Conservation (phyloP, 768 basidiomycete genomes). For the Termitomyces sp. region DNA sequence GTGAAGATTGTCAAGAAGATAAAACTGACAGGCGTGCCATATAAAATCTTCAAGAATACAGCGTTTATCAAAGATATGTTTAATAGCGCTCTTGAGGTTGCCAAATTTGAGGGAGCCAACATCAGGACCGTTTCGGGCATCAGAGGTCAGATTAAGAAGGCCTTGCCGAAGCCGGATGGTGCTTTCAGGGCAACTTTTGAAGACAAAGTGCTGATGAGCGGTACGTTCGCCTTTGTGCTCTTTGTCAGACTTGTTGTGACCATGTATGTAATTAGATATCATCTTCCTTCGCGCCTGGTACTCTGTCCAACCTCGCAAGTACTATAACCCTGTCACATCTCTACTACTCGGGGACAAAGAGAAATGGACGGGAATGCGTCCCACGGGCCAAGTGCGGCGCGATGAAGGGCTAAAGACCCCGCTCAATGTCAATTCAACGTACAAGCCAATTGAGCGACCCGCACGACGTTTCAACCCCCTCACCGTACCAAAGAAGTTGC, state of each 20-base stretch:
- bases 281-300: conserved; percentile 97
- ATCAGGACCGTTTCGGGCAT: conserved; percentile 94
- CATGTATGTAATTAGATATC: conserved; percentile 52
- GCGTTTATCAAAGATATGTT: conserved; percentile 99
- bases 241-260: background rate
- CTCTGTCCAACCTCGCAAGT: conserved; percentile 89
- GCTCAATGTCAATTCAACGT: conserved; percentile 74
- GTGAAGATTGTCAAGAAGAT: conserved; percentile 97
- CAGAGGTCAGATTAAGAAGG: conserved; percentile 95
- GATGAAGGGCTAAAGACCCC: conserved; percentile 84
- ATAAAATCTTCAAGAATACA: conserved; percentile 99
- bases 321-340: conserved; percentile 95
- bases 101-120: conserved; percentile 98
- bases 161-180: conserved; percentile 90
- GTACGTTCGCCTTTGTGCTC: conserved; percentile 39
- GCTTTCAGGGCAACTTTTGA: conserved; percentile 96
- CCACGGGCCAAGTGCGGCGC: conserved; percentile 89
- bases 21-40: conserved; percentile 92
- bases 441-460: conserved; percentile 76
- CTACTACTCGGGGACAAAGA: conserved; percentile 77
- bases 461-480: conserved; percentile 88
- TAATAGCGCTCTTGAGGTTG: conserved; percentile 85
- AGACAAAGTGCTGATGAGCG: conserved; percentile 94
- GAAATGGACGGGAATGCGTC: conserved; percentile 91
- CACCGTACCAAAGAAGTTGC: conserved; percentile 83